Conservation (phyloP, 768 basidiomycete genomes). For the Mrakia gelida region DNA sequence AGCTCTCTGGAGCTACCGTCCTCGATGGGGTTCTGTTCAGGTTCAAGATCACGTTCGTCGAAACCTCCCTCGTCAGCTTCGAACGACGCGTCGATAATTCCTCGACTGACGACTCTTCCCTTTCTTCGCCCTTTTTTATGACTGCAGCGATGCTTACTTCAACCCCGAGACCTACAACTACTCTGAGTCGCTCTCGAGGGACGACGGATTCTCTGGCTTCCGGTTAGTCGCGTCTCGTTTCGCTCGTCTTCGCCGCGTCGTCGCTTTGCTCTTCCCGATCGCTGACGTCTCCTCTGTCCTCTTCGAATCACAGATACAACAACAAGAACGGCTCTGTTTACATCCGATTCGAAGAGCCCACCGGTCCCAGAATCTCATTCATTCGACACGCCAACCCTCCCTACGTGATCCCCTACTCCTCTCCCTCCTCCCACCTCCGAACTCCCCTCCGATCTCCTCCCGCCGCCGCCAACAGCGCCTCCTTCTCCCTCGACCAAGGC, state of each 20-base stretch:
- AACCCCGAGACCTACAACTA: constrained; percentile 31
- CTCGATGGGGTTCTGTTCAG: constrained; percentile 21
- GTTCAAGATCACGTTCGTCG: constrained; percentile 27
- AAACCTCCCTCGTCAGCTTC: background rate
- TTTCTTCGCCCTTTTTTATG: background rate
- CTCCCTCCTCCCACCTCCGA: background rate
- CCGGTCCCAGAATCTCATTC: constrained; percentile 28
- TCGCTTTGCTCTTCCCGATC: too few species aligned
- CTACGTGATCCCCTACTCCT: constrained; percentile 12
- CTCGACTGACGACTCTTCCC: background rate
- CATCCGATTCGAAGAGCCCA: constrained; percentile 31
- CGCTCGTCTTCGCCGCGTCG: too few species aligned
- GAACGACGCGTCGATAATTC: too few species aligned
- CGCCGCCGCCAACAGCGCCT: background rate
- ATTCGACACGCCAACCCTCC: constrained; percentile 15
- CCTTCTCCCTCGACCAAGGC: constrained; percentile 2
- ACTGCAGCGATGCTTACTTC: constrained; percentile 17
- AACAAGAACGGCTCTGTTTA: constrained; percentile 20
- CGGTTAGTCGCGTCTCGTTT: background rate
- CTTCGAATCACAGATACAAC: background rate
- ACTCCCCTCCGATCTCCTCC: background rate
- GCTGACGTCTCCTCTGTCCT: too few species aligned
- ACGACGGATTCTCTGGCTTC: constrained; percentile 18
- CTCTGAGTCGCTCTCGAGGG: constrained; percentile 18
- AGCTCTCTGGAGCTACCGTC: constrained; percentile 21